Base-by-base conservation (phyloP, 768 basidiomycete genomes). In the Boletus insuetus region DNA sequence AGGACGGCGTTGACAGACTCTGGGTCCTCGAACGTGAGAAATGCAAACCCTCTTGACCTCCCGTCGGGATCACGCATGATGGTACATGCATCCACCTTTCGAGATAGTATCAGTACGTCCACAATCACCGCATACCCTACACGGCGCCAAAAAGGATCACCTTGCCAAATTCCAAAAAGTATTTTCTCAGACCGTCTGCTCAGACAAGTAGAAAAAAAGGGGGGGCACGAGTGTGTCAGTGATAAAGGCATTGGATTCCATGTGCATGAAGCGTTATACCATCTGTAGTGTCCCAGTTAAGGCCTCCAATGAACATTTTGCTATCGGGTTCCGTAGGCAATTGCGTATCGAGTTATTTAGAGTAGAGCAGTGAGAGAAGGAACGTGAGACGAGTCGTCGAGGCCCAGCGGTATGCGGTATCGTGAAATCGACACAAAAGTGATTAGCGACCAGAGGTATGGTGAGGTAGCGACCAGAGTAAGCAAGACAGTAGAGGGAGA, bases 251-350 rank as follows among this genome's bases (percentile, higher is more conserved):
- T 62, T 61, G 40, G 39, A 62, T 69, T 65, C 57, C 53, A 60
- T 60, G 58, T 56, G 60, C 60, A 56, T 58, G 60, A 39, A 66
- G 64, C 26, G 64, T 63, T 73, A 77, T 79, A 92, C 91, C 91
- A 79, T 92, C 91, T 75, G 86, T 89, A 68, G 91, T 93, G 69
- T 91, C 89, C 91, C 91, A 93, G 76, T 87, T 92, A 61, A 93
- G 79, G 66, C 91, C 91, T 64, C 91, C 91, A 71, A 93, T 85
- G 77, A 93, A 93, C 81, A 93, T 85, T 80, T 93, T 93, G 73
- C 91, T 92, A 82, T 66, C 66, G 60, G 67, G 59, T 67, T 61
- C 62, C 62, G 55, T 64, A 71, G 62, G 61, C 62, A 69, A 66
- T 64, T 46, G 67, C 46, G 57, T 62, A 59, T 58, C 57, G 62